Evolutionary conservation across 441 rosid species (phyloP).

Genomic region (Euphorbia celastroides): DNA sequence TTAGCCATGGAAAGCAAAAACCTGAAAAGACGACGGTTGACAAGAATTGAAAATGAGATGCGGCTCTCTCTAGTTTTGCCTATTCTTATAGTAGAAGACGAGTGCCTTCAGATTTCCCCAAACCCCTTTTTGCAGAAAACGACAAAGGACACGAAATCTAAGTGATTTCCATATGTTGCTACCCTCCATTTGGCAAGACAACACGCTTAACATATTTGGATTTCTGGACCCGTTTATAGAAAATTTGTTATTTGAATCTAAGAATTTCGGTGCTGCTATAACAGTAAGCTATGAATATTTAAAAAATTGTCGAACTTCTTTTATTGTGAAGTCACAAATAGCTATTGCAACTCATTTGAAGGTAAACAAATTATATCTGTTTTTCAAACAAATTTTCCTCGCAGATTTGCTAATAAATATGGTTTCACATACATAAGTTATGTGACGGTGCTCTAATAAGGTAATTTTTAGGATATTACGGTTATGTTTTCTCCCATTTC

Average conservation of each 20-base stretch:
- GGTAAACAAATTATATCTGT: background rate
- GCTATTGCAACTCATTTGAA: no score
- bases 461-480: background rate
- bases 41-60: background rate
- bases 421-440: background rate
- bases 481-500: background rate
- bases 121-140: background rate
- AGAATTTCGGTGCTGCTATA: no score
- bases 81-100: background rate
- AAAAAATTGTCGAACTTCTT: no score
- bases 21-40: background rate
- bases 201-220: no score
- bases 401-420: background rate
- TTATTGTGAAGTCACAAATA: no score
- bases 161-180: no score
- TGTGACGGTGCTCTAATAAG: background rate
- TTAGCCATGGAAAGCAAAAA: background rate
- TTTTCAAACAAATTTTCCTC: background rate
- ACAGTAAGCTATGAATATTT: background rate
- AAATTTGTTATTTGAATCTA: background rate
- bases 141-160: no score
- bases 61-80: background rate
- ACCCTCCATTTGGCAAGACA: no score
- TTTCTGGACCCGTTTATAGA: no score
- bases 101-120: background rate